Conservation (phyloP, 371 early-diverging fungal species). For the Blastocladiella emersonii region DNA sequence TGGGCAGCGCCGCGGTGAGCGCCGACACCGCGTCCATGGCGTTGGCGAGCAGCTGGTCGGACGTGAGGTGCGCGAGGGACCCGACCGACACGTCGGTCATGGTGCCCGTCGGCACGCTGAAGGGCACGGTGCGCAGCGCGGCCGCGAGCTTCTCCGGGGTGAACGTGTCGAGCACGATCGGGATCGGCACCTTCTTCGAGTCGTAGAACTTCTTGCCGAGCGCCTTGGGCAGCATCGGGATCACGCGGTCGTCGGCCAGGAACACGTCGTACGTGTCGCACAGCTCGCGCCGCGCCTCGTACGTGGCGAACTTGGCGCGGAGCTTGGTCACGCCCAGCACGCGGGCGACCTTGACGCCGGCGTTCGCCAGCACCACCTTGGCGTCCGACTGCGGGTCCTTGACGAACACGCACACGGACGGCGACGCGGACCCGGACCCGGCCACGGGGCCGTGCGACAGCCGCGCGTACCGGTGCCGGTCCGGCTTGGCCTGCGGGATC, state of each 20-base stretch:
- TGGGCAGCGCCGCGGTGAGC: constrained; percentile 25
- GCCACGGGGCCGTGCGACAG: neutral
- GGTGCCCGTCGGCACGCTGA: constrained; percentile 22
- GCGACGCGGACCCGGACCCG: neutral
- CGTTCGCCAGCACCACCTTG: neutral
- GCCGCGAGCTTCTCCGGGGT: constrained; percentile 29
- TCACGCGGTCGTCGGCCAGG: constrained; percentile 64
- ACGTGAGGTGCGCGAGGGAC: neutral
- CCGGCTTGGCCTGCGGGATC: constrained; percentile 39
- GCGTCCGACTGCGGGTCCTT: constrained; percentile 9
- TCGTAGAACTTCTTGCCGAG: constrained; percentile 60
- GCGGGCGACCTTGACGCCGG: constrained; percentile 18
- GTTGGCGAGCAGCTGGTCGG: constrained; percentile 57
- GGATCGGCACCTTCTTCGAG: constrained; percentile 38
- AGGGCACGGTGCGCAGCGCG: constrained; percentile 43
- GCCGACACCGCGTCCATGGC: constrained; percentile 39
- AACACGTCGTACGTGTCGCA: constrained; percentile 64
- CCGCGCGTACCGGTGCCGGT: constrained; percentile 34
- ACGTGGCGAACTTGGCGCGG: constrained; percentile 50
- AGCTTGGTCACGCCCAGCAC: constrained; percentile 70
- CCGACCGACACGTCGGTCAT: neutral
- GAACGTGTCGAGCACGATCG: constrained; percentile 49
- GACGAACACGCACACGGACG: constrained; percentile 8
- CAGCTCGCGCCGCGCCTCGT: constrained; percentile 61
- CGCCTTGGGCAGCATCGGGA: constrained; percentile 55